Percentiles rank a stretch among this genome's conserved stretches.
These are phyloP conservation scores for Paraglomus brasilianum DNA, from an alignment of 192 early-diverging fungal species.

Conservation along the genomic window DNA sequence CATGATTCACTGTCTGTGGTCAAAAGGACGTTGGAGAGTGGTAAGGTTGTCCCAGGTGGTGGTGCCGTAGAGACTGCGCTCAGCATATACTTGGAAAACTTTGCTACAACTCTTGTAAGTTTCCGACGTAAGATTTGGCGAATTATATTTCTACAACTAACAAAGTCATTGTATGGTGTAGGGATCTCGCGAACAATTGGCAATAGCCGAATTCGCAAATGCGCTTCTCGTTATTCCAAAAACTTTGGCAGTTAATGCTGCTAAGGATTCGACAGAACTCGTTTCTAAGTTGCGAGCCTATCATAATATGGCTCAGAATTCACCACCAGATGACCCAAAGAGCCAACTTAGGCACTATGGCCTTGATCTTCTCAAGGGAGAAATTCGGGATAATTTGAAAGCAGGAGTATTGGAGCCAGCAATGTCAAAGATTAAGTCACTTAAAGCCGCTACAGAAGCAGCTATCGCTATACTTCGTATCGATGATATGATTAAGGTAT, in stretches of 20 bases:
- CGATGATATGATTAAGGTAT: constrained; percentile 85
- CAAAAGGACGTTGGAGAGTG: constrained; percentile 94
- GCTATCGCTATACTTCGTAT: constrained; percentile 97
- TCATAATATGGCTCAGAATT: constrained; percentile 88
- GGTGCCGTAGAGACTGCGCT: constrained; percentile 95
- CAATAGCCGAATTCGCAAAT: constrained; percentile 97
- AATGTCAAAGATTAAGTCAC: constrained; percentile 96
- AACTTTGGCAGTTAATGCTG: constrained; percentile 96
- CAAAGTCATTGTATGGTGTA: constrained; percentile 31
- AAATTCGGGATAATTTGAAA: constrained; percentile 86
- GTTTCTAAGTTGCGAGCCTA: constrained; percentile 95
- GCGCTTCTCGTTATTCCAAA: constrained; percentile 95
- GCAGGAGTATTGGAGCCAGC: constrained; percentile 97
- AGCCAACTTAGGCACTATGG: constrained; percentile 84
- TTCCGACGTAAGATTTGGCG: background rate
- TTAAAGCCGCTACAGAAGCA: constrained; percentile 98
- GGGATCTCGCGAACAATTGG: constrained; percentile 96
- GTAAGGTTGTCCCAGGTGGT: constrained; percentile 95
- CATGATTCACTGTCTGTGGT: constrained; percentile 96
- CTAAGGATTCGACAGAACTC: constrained; percentile 96
- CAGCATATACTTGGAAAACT: constrained; percentile 97
- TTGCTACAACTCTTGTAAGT: constrained; percentile 89
- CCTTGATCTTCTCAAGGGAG: constrained; percentile 91
- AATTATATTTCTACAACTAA: background rate
- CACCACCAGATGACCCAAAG: constrained; percentile 67